These are phyloP conservation scores for Suhomyces prunicola DNA, from an alignment of 805 yeast genomes.

Conservation along the genomic window DNA sequence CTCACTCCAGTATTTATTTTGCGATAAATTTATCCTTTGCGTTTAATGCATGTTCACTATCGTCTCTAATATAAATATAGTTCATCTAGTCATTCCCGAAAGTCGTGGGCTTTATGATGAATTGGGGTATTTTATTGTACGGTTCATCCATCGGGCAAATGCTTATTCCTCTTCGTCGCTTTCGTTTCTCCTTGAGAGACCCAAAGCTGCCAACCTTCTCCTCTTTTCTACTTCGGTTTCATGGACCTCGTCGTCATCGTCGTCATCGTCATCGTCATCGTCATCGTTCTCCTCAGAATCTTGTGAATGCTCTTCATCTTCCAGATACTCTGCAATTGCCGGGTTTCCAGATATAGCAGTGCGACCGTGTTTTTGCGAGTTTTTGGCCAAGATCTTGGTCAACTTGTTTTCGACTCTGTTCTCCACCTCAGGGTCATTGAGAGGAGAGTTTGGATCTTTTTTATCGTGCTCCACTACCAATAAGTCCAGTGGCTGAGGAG, in stretches of 20 bases:
- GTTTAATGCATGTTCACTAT: no score
- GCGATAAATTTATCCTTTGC: no score
- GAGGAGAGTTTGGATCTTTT: conserved; percentile 8
- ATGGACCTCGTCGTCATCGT: conserved; percentile 22
- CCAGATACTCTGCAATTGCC: conserved; percentile 2
- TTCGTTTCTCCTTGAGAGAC: conserved; percentile 39
- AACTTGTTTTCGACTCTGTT: conserved; percentile 17
- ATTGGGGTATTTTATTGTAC: no score
- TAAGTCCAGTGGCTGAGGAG: not conserved
- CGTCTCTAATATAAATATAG: no score
- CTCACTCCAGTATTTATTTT: no score
- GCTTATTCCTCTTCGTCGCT: conserved; percentile 49
- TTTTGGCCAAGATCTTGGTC: conserved; percentile 11
- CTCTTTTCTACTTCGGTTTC: conserved; percentile 68
- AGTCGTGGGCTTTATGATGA: no score
- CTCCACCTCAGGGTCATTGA: conserved; percentile 13
- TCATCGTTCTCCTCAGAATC: conserved; percentile 4
- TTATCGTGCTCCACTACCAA: conserved; percentile 12
- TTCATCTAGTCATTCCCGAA: no score
- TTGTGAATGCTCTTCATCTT: conserved; percentile 7
- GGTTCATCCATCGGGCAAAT: no score
- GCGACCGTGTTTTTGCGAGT: not conserved
- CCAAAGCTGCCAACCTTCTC: conserved; percentile 60
- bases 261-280: conserved; percentile 21
- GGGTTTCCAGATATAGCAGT: not conserved